A percentile compares a stretch with the other conserved stretches of the same genome.
phyloP scores from a whole-genome alignment of 2,329 filamentous ascomycete genomes.

The Colletotrichum acutatum region DNA sequence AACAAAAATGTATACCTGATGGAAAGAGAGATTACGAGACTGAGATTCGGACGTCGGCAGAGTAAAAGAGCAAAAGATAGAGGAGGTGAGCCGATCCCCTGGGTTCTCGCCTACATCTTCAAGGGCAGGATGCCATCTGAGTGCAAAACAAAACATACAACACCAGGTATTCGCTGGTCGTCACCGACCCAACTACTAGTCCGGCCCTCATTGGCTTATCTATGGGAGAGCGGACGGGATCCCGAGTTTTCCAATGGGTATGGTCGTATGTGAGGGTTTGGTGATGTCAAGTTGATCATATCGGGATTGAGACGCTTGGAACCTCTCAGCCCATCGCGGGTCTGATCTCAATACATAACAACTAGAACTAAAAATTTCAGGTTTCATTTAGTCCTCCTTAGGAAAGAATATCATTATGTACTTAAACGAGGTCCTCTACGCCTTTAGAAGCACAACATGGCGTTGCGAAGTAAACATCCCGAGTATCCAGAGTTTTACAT shows the following conservation, averaged over 20 bases:
- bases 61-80: not conserved
- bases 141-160: not conserved
- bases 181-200: slow-evolving; percentile 29
- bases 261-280: not conserved
- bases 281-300: fast-evolving
- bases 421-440: no score
- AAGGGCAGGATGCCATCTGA: no score
- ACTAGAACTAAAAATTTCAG: not conserved
- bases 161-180: not conserved
- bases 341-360: not conserved
- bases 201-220: slow-evolving; percentile 28
- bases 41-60: not conserved
- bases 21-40: not conserved
- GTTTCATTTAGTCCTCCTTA: not conserved
- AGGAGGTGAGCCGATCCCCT: not conserved
- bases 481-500: not conserved
- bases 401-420: no score
- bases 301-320: fast-evolving
- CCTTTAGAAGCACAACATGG: not conserved
- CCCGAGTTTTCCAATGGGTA: slow-evolving; percentile 32
- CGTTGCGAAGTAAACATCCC: not conserved
- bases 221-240: slow-evolving; percentile 34
- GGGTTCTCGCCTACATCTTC: no score
- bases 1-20: not conserved
- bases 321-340: not conserved